Percentiles rank a stretch among this genome's conserved stretches.
These are phyloP conservation scores for Geotrichum ghanense DNA, from an alignment of 805 yeast species.

Conservation along the genomic window DNA sequence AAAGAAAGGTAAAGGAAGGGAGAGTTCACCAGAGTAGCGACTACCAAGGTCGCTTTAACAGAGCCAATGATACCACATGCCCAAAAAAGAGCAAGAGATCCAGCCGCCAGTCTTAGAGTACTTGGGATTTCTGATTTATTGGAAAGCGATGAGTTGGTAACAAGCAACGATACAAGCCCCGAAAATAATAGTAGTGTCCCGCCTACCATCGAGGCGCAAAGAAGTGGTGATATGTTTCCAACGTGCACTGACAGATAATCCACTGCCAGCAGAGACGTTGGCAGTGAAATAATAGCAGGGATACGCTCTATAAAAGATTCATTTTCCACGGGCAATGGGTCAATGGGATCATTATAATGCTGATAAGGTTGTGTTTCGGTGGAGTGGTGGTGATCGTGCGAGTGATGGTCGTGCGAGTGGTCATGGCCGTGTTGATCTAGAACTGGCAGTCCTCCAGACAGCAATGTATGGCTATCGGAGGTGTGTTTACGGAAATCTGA, in stretches of 20 bases:
- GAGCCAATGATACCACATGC: slow-evolving; percentile 17
- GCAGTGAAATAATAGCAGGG: slow-evolving; percentile 23
- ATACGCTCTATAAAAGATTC: slow-evolving; percentile 15
- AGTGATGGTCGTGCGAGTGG: slow-evolving; percentile 2
- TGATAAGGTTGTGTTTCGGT: slow-evolving; percentile 2
- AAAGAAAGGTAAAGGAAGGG: slow-evolving; percentile 7
- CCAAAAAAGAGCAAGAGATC: slow-evolving; percentile 12
- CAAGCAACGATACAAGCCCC: slow-evolving; percentile 13
- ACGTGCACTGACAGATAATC: slow-evolving; percentile 11
- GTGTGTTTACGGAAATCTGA: slow-evolving; percentile 27
- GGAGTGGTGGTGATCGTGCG: background rate
- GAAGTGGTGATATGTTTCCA: slow-evolving; percentile 6
- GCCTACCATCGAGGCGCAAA: slow-evolving; percentile 12
- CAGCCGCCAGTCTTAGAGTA: slow-evolving; percentile 12
- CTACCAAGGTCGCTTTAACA: slow-evolving; percentile 12
- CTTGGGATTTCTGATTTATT: slow-evolving; percentile 5
- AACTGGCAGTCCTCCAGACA: slow-evolving; percentile 5
- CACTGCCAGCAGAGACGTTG: slow-evolving; percentile 20
- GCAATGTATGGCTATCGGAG: slow-evolving; percentile 17
- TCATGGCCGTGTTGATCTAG: slow-evolving; percentile 5
- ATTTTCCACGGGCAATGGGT: background rate
- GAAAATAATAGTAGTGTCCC: slow-evolving; percentile 17
- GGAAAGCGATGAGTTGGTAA: slow-evolving; percentile 5
- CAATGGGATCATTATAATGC: slow-evolving; percentile 2
- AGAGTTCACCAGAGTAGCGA: slow-evolving; percentile 13